Base-by-base conservation (phyloP, 345 rosid species). In the Populus euphratica region DNA sequence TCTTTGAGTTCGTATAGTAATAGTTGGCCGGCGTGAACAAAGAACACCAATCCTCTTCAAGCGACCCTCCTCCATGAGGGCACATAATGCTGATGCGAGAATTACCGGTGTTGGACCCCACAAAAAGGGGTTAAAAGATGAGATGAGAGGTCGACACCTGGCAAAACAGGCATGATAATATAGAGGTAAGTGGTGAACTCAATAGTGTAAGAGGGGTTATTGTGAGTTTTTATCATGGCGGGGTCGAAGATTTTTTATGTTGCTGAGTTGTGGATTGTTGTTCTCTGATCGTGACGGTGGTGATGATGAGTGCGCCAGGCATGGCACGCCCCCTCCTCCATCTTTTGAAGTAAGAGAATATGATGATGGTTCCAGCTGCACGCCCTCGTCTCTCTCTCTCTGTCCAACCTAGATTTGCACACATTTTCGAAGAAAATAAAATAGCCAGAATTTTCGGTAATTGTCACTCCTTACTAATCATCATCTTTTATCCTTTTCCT, bases 291-390 rank as follows among this genome's bases (percentile, higher is more conserved):
- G 59, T 29, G 77, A 74, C 50, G 81, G 74, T 77, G 80, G 76
- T 76, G 81, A 74, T 80, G 84, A 87, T 87, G 86, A 85, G 82
- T 79, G 80, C 81, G 82, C 76, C 81, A 77, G 85, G 78, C 69
- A 47, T 49, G 29, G 85, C 89, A 87, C 86, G 85, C 86, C 85
- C 36, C 36, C 36, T 33, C 36, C 84, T 73, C 66, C 85, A 38
- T 84, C 82, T 78, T 86, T 86, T 78, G 49, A 77, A 76, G 74
- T 77, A 64, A 49, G 73, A 67, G 80, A 78, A 78, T 79, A 81
- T 78, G 72, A 78, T 86, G 85, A 87, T 87, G 83, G 79, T 79
- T 72, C 76, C 77, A 77, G 27, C 76, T 62, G 87, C 89, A 87
- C 86, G 89, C 89, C 66, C 74, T 59, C 14, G 62, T 70, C 71